Conservation (phyloP, 2,329 filamentous ascomycete genomes). For the Acrocalymma vagum region DNA sequence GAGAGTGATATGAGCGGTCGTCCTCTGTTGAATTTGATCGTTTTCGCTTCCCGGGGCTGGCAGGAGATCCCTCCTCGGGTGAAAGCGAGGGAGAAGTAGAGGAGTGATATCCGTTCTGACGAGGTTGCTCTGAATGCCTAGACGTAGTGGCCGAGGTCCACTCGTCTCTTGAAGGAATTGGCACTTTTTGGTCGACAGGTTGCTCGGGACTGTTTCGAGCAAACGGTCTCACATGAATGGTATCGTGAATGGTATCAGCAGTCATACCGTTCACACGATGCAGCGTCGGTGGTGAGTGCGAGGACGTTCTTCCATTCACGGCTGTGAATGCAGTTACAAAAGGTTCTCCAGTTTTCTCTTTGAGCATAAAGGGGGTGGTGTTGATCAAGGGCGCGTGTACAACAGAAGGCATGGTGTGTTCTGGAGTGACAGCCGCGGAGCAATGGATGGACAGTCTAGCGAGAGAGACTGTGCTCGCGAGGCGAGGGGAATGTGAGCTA, state of each 20-base stretch:
- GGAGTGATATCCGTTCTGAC: constrained; percentile 25
- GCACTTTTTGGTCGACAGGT: constrained; percentile 24
- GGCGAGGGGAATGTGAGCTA: background rate
- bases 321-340: constrained; percentile 45
- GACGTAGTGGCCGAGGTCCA: constrained; percentile 28
- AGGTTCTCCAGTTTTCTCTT: constrained; percentile 33
- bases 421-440: background rate
- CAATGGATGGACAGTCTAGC: background rate
- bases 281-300: constrained; percentile 28
- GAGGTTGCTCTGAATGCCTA: constrained; percentile 19
- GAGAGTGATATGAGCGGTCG: constrained; percentile 39
- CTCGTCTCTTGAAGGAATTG: constrained; percentile 24
- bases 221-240: constrained; percentile 20
- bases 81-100: constrained; percentile 31
- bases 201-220: constrained; percentile 19
- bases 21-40: constrained; percentile 67
- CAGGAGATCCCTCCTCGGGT: constrained; percentile 29
- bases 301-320: constrained; percentile 43
- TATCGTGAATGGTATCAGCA: constrained; percentile 20
- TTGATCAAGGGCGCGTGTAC: constrained; percentile 40
- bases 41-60: constrained; percentile 65
- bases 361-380: constrained; percentile 37
- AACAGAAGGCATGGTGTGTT: constrained; percentile 43
- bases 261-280: constrained; percentile 27
- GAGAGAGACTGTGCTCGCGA: background rate